Evolutionary conservation across 106 monocot species (phyloP), one percentile per base, ranked within the genome.

Genomic region (Xerophyta viscosa): DNA sequence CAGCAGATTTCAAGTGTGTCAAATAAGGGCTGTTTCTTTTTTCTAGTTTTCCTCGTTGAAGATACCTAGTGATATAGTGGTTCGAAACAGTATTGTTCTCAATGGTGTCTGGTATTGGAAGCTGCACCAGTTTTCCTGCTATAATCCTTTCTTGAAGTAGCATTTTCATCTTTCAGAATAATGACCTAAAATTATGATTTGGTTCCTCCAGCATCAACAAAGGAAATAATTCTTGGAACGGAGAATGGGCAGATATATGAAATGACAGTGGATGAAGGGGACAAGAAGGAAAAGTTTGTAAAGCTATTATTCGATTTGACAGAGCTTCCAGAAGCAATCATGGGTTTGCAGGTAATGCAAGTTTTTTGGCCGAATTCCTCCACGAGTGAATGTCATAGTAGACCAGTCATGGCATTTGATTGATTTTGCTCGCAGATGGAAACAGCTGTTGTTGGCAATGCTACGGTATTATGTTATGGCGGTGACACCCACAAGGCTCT

Each of bases 381-480:
- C 41, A 31, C 14, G 7, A 33, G 15, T 64, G 27, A 13, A n/a
- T n/a, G n/a, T 41, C n/a, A 27, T 7, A 45, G 13, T 17, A 57
- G 30, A 33, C 3, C 21, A 39, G 14, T 24, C 33, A 29, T 23
- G 3, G 2, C 31, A 12, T 31, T 7, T 29, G 1, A 51, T 36
- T 4, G 19, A 7, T 29, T 28, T 21, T 58, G 39, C 37, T 10
- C 55, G 27, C 69, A 98, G 98, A 98, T 98, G 98, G 98, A 98
- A 66, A 90, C 90, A 44, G 70, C 90, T 41, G 33, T 65, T 29
- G 41, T 72, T 22, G 66, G 71, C 4, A 86, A 74, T 70, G 65
- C 63, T 29, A 86, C 71, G 98, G 74, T 90, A 60, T 58, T 90
- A 98, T 75, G 98, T 98, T 52, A 98, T 98, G 98, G 89, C 98